Conservation (phyloP, 2,329 filamentous ascomycete species). For the Phoma sp. region DNA sequence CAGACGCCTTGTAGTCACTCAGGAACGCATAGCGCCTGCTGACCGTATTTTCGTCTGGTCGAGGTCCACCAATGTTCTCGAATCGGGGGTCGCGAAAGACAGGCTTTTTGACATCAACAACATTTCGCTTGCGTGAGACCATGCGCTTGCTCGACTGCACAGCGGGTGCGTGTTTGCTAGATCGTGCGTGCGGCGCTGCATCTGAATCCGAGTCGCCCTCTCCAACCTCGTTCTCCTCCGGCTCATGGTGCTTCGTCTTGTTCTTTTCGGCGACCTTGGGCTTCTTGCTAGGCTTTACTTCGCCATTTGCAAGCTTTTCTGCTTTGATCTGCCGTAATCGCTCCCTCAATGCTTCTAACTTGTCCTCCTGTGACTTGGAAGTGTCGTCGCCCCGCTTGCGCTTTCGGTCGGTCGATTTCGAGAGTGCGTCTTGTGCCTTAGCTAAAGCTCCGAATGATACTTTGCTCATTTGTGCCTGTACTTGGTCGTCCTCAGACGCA, state of each 20-base stretch:
- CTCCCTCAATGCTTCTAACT: conserved; percentile 54
- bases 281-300: conserved; percentile 25
- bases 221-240: conserved; percentile 44
- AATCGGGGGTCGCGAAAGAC: conserved; percentile 83
- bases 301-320: conserved; percentile 42
- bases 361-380: conserved; percentile 52
- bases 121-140: conserved; percentile 79
- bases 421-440: conserved; percentile 77
- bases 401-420: conserved; percentile 47
- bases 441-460: conserved; percentile 92
- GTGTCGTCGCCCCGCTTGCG: conserved; percentile 52
- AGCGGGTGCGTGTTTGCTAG: conserved; percentile 87
- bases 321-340: conserved; percentile 53
- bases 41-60: conserved; percentile 63
- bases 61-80: conserved; percentile 66
- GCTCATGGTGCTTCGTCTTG: conserved; percentile 12
- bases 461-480: conserved; percentile 57
- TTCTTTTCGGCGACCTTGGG: conserved; percentile 16
- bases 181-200: conserved; percentile 53
- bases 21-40: conserved; percentile 85
- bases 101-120: conserved; percentile 68
- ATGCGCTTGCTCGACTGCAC: conserved; percentile 82
- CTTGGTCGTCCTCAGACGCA: conserved; percentile 50
- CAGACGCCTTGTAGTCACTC: conserved; percentile 81
- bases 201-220: conserved; percentile 41